These are phyloP conservation scores for Mitragyna speciosa DNA, from an alignment of 257 asterid species.

Conservation along the genomic window DNA sequence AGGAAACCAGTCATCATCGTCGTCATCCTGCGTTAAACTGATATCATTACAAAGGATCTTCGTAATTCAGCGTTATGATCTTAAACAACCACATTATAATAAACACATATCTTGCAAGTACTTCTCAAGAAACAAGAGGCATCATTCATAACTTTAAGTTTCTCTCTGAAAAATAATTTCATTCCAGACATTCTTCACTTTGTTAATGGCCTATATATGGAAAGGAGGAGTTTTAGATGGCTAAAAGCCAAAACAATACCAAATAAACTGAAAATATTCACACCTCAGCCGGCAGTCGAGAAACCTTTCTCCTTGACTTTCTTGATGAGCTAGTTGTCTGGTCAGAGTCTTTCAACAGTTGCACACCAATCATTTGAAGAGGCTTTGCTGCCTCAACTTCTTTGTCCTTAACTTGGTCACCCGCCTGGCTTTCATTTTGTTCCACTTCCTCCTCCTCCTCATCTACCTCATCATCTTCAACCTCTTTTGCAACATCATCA, in stretches of 20 bases:
- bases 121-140: background rate
- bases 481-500: slow-evolving; percentile 64
- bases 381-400: slow-evolving; percentile 75
- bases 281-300: slow-evolving; percentile 75
- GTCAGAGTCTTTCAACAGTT: slow-evolving; percentile 80
- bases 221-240: background rate
- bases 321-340: slow-evolving; percentile 63
- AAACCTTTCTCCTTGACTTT: slow-evolving; percentile 64
- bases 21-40: slow-evolving; percentile 60
- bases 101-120: background rate
- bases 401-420: slow-evolving; percentile 74
- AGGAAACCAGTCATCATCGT: slow-evolving; percentile 98
- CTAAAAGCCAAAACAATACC: background rate
- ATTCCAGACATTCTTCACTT: background rate
- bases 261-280: slow-evolving; percentile 6
- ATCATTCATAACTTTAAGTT: background rate
- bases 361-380: slow-evolving; percentile 97
- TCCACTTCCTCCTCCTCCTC: slow-evolving; percentile 81
- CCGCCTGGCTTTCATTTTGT: slow-evolving; percentile 67
- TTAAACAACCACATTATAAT: background rate
- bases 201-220: background rate
- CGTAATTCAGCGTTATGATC: background rate
- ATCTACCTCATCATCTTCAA: slow-evolving; percentile 68
- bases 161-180: background rate
- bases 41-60: slow-evolving; percentile 1